phyloP scores from a whole-genome alignment of 306 rosid species.

The Glycyrrhiza uralensis region DNA sequence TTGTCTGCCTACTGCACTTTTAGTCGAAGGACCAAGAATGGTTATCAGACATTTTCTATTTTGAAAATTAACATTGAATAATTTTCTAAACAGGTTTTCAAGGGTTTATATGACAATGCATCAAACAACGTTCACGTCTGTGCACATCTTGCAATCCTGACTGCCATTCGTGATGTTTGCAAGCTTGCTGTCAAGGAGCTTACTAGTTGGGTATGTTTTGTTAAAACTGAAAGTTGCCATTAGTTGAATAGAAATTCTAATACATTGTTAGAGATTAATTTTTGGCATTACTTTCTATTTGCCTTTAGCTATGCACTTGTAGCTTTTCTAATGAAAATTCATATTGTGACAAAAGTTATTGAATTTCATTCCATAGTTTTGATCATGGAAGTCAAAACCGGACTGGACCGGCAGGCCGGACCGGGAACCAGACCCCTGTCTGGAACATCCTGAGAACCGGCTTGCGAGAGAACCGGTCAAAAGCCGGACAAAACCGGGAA shows the following conservation, averaged over 20 bases:
- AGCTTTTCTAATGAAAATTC: not conserved
- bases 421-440: too few species aligned
- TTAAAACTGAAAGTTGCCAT: not conserved
- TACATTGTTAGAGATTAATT: not conserved
- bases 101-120: conserved; percentile 78
- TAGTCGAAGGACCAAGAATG: not conserved
- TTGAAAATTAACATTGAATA: not conserved
- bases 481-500: too few species aligned
- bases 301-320: not conserved
- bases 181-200: conserved; percentile 96
- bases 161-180: conserved; percentile 99
- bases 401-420: too few species aligned
- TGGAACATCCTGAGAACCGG: too few species aligned
- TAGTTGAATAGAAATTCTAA: not conserved
- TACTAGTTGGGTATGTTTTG: conserved; percentile 86
- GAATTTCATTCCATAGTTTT: not conserved
- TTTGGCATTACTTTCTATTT: not conserved
- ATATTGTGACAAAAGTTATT: not conserved
- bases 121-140: conserved; percentile 66
- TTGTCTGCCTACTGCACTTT: conserved; percentile 17
- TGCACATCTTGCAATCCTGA: conserved; percentile 78
- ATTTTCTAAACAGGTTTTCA: conserved; percentile 59
- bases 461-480: too few species aligned
- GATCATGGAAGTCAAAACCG: too few species aligned
- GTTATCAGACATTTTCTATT: not conserved